These are phyloP conservation scores for Paxillus ammoniavirescens DNA, from an alignment of 768 basidiomycete species.

Conservation along the genomic window DNA sequence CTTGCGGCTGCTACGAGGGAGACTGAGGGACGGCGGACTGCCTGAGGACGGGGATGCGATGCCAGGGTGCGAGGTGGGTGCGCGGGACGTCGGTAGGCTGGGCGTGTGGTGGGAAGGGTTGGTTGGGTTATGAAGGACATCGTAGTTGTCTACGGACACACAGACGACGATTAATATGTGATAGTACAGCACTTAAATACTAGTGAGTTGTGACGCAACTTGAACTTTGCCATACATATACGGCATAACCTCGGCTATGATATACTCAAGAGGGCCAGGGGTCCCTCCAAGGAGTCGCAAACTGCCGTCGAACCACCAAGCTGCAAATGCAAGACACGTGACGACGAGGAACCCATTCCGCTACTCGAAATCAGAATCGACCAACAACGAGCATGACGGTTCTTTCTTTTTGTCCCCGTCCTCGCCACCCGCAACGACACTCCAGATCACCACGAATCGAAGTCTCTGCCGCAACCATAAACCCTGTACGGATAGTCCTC, in stretches of 20 bases:
- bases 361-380: not conserved
- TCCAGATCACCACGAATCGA: slow-evolving; percentile 45
- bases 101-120: slow-evolving; percentile 21
- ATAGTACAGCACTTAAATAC: too few species aligned
- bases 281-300: too few species aligned
- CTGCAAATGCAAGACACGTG: slow-evolving; percentile 21
- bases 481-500: slow-evolving; percentile 87
- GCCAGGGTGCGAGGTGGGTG: slow-evolving; percentile 15
- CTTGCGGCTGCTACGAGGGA: slow-evolving; percentile 9
- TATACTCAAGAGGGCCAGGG: too few species aligned
- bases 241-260: too few species aligned
- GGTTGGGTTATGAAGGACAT: slow-evolving; percentile 10
- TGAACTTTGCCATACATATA: too few species aligned
- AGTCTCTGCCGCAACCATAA: slow-evolving; percentile 66
- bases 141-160: slow-evolving; percentile 2
- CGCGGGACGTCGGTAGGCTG: slow-evolving; percentile 20
- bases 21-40: not conserved
- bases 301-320: too few species aligned
- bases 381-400: not conserved
- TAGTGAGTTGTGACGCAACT: too few species aligned
- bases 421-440: slow-evolving; percentile 57
- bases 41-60: not conserved
- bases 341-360: slow-evolving; percentile 10
- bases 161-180: too few species aligned
- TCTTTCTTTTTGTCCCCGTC: slow-evolving; percentile 30